Evolutionary conservation across 306 rosid genomes (phyloP).

Genomic region (Prunus davidiana): DNA sequence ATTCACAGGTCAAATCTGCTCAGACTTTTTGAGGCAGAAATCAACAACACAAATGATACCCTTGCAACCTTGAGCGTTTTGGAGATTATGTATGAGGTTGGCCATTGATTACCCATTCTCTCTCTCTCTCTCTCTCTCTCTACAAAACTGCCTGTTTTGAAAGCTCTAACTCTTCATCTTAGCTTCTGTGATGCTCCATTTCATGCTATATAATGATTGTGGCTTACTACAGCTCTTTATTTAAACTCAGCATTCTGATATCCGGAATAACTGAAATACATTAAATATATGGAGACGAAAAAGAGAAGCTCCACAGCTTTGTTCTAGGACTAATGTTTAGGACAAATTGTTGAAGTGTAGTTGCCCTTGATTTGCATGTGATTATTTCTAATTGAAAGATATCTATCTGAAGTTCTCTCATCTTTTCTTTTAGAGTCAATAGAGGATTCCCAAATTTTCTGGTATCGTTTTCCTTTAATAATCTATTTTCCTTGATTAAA

Average conservation of each 20-base stretch:
- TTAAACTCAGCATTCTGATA: not conserved
- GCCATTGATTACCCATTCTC: not conserved
- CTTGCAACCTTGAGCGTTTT: conserved; percentile 75
- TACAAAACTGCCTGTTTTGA: not conserved
- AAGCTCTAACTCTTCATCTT: not conserved
- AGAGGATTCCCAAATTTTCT: not conserved
- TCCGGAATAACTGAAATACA: not conserved
- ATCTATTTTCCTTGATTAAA: conserved; percentile 3
- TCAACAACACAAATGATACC: conserved; percentile 61
- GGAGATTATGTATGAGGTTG: conserved; percentile 95
- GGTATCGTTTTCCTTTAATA: not conserved
- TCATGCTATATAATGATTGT: not conserved
- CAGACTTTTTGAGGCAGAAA: conserved; percentile 66
- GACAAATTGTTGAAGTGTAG: not conserved
- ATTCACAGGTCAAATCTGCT: conserved; percentile 66
- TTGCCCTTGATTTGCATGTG: not conserved
- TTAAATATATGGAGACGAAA: not conserved
- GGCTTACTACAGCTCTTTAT: not conserved
- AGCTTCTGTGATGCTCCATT: not conserved
- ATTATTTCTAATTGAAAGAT: not conserved
- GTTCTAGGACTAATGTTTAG: not conserved
- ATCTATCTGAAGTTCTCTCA: not conserved
- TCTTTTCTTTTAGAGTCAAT: not conserved
- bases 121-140: not conserved
- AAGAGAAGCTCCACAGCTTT: not conserved